Evolutionary conservation across 2,329 filamentous ascomycete species (phyloP), one percentile per base, ranked within the genome.

Genomic region (Aureobasidium musti): DNA sequence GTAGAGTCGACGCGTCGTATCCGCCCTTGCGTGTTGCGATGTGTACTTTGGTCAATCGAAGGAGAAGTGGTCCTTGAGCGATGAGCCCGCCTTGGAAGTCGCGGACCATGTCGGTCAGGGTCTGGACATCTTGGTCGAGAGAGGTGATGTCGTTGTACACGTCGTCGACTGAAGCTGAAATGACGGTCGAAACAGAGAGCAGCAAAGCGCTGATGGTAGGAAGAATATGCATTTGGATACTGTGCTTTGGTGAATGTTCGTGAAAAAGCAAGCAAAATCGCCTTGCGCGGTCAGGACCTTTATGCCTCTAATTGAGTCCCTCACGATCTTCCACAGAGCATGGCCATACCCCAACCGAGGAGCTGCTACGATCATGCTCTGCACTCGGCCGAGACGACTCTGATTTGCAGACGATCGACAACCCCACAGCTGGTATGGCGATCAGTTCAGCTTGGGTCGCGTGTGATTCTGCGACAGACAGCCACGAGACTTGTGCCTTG

Each of bases 51-150:
- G 45, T 63, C n/a, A 63, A 49, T 17, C 37, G 43, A 3, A 63
- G n/a, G n/a, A 63, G 43, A 13, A 49, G 59, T 4, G 59, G 59
- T 0, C 13, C 43, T 17, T 49, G 43, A 26, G 59, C 59, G 43
- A 63, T 7, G 21, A 63, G 33, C 8, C 59, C 59, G 45, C 59
- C 59, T 21, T 49, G 30, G n/a, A 47, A 63, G 28, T 10, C 33
- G 45, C 43, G 45, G 7, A 63, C 59, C 43, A 50, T 49, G 10
- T 43, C 7, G n/a, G 59, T 63, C 43, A 63, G n/a, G 5, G 14
- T 14, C n/a, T 50, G 41, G 14, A 63, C 59, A 50, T 63, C 45
- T 19, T 39, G 30, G 33, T 63, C 59, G 8, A 63, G 45, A 30
- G 21, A 5, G 11, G 30, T 49, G 13, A 63, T 50, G n/a, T 63